Conservation (phyloP, 1,284 basidiomycete genomes). For the Somion occarium region DNA sequence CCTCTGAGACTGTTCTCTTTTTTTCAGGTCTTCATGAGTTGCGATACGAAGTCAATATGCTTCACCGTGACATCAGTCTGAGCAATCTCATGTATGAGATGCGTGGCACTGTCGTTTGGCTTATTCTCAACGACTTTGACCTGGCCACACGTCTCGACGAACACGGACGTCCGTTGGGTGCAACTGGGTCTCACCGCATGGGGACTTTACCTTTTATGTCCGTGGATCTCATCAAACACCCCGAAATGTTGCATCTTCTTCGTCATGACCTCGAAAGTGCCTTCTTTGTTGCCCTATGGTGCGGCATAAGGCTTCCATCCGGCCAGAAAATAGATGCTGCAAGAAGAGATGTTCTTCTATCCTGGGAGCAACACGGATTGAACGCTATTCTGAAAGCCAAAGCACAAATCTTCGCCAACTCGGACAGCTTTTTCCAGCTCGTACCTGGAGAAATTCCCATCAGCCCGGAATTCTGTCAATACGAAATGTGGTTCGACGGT, state of each 20-base stretch:
- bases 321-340: no score
- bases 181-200: neutral
- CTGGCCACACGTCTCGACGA: conserved; percentile 1
- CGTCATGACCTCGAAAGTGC: conserved; percentile 11
- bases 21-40: conserved; percentile 9
- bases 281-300: conserved; percentile 9
- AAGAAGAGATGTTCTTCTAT: no score
- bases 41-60: conserved; percentile 5
- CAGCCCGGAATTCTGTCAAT: no score
- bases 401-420: no score
- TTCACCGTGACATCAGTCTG: conserved; percentile 13
- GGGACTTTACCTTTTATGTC: conserved; percentile 1
- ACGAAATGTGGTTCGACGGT: no score
- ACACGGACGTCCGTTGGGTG: neutral
- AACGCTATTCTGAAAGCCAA: no score
- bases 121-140: conserved; percentile 13
- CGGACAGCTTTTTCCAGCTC: no score
- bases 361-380: no score
- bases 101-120: neutral
- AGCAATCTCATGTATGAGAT: conserved; percentile 11
- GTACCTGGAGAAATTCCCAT: no score
- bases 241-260: neutral
- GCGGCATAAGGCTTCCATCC: neutral
- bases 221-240: neutral
- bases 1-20: neutral